These are phyloP conservation scores for Striga hermonthica DNA, from an alignment of 305 asterid genomes.

Conservation along the genomic window DNA sequence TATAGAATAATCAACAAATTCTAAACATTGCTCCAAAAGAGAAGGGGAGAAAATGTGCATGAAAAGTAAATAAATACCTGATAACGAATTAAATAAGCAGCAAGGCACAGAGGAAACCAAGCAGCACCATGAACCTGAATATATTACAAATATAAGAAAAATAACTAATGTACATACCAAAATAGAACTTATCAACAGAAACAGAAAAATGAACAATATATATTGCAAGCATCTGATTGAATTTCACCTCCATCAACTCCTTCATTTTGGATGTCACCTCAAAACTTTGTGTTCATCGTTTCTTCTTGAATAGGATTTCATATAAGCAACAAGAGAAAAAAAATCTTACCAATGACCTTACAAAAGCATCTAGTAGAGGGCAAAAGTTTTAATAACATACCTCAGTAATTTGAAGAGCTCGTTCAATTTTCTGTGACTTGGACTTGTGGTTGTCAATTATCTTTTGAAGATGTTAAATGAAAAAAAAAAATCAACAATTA, in stretches of 20 bases:
- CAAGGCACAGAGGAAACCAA: slow-evolving; percentile 87
- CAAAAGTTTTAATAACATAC: no score
- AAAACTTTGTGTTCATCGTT: not conserved
- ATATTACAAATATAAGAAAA: slow-evolving; percentile 11
- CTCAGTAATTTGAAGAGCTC: not conserved
- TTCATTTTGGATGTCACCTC: not conserved
- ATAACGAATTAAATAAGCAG: slow-evolving; percentile 39
- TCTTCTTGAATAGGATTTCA: not conserved
- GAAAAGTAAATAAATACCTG: slow-evolving; percentile 39
- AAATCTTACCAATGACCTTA: no score
- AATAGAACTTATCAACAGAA: not conserved
- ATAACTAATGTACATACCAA: not conserved
- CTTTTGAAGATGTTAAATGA: not conserved
- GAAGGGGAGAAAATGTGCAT: not conserved
- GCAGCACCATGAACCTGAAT: slow-evolving; percentile 68
- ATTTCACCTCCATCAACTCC: not conserved
- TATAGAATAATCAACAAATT: slow-evolving; percentile 13
- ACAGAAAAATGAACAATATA: no score
- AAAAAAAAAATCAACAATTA: no score
- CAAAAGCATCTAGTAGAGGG: no score
- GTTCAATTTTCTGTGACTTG: not conserved
- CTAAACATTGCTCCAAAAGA: slow-evolving; percentile 13
- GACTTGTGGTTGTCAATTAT: not conserved
- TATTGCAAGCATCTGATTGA: not conserved
- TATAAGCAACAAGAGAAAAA: no score